Conservation (phyloP, 768 basidiomycete genomes). For the Serendipita sp. region DNA sequence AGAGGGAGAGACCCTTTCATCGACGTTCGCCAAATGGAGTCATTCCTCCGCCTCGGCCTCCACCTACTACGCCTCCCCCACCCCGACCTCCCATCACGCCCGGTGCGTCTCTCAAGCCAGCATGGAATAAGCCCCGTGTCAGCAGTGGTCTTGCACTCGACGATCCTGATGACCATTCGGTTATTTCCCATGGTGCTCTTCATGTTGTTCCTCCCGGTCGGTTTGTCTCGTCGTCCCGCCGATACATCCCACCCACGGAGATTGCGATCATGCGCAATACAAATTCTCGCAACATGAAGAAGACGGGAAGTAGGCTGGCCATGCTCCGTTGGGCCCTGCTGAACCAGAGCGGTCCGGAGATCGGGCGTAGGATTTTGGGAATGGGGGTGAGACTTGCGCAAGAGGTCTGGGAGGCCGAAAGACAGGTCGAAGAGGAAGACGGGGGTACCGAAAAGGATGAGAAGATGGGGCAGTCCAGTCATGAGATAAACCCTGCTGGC, state of each 20-base stretch:
- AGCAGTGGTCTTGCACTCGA: not conserved
- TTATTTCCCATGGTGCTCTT: not conserved
- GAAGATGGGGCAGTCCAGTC: not conserved
- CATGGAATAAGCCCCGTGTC: not conserved
- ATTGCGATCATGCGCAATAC: not conserved
- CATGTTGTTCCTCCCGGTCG: not conserved
- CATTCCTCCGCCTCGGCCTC: not conserved
- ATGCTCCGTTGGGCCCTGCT: conserved; percentile 3
- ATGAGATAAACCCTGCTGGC: not conserved
- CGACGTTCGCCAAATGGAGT: not conserved
- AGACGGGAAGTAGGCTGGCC: not conserved
- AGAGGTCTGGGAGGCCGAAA: conserved; percentile 1
- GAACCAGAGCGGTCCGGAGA: not conserved
- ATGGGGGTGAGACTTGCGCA: not conserved
- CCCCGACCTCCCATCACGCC: not conserved
- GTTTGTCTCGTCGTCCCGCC: not conserved
- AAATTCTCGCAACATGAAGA: not conserved
- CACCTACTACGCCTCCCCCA: not conserved
- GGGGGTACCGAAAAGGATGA: not conserved
- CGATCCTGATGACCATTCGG: not conserved
- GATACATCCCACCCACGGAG: not conserved
- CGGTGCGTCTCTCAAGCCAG: not conserved
- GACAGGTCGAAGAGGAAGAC: not conserved
- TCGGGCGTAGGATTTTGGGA: not conserved
- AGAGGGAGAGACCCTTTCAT: not conserved